phyloP scores from a whole-genome alignment of 2,329 filamentous ascomycete species.

The Cadophora malorum region DNA sequence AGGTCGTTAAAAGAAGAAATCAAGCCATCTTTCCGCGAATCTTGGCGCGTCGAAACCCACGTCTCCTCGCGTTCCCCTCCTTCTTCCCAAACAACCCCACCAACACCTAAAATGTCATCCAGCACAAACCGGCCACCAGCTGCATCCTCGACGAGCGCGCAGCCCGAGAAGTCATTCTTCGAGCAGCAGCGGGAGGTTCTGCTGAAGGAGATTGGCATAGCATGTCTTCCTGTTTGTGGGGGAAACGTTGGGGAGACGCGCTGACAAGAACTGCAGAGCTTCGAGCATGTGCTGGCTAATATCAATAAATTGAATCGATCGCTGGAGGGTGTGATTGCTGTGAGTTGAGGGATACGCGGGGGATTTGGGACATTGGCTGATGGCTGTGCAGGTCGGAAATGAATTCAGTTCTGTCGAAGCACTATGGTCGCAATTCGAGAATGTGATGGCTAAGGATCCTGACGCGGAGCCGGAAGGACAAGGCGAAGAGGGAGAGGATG shows the following conservation, averaged over 20 bases:
- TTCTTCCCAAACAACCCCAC: not conserved
- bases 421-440: constrained; percentile 96
- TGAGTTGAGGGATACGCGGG: constrained; percentile 51
- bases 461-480: constrained; percentile 46
- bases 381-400: constrained; percentile 74
- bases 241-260: not conserved
- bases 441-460: constrained; percentile 82
- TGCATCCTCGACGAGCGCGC: constrained; percentile 27
- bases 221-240: constrained; percentile 46
- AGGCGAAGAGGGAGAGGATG: constrained; percentile 39
- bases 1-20: not conserved
- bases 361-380: not conserved
- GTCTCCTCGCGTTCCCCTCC: constrained; percentile 7
- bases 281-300: constrained; percentile 93
- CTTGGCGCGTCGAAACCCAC: constrained; percentile 11
- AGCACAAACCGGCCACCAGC: constrained; percentile 34
- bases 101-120: constrained; percentile 36
- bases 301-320: constrained; percentile 95
- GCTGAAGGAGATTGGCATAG: constrained; percentile 75
- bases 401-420: constrained; percentile 98
- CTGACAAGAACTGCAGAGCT: constrained; percentile 54
- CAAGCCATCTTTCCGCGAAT: not conserved
- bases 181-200: constrained; percentile 77
- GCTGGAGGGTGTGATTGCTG: constrained; percentile 88
- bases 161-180: constrained; percentile 67